These are phyloP conservation scores for Raddia distichophylla DNA, from an alignment of 176 grass and related monocot species.

Conservation along the genomic window DNA sequence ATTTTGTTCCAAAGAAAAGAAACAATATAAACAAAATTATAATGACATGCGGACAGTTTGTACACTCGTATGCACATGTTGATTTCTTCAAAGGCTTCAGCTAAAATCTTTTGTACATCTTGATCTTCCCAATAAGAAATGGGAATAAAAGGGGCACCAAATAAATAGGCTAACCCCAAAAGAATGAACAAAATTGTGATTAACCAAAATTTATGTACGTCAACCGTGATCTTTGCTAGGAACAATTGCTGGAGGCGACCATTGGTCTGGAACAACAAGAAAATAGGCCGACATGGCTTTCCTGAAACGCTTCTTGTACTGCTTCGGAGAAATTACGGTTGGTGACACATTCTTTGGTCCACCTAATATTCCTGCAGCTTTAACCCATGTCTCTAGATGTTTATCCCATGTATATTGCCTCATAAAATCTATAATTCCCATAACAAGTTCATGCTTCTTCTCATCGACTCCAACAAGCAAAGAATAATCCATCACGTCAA, in stretches of 20 bases:
- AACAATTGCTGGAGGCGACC: constrained; percentile 58
- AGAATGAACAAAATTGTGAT: constrained; percentile 38
- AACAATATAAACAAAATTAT: not conserved
- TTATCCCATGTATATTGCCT: constrained; percentile 99
- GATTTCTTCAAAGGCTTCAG: constrained; percentile 32
- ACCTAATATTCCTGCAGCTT: constrained; percentile 95
- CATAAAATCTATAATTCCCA: constrained; percentile 99
- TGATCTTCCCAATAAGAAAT: constrained; percentile 23
- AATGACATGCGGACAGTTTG: constrained; percentile 10
- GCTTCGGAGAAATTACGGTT: constrained; percentile 95
- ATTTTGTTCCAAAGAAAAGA: not conserved
- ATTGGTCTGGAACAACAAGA: constrained; percentile 93
- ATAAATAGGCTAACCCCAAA: constrained; percentile 6
- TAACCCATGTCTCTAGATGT: constrained; percentile 96
- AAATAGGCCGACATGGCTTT: constrained; percentile 97
- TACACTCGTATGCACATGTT: constrained; percentile 31
- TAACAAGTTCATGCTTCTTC: constrained; percentile 75
- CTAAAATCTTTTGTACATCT: constrained; percentile 41
- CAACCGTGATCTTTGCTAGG: constrained; percentile 37
- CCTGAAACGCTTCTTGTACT: constrained; percentile 94
- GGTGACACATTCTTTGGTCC: constrained; percentile 90
- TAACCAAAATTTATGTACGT: constrained; percentile 33
- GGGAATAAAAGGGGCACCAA: not conserved
- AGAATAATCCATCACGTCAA: constrained; percentile 98
- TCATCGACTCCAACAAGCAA: constrained; percentile 93